Percentiles rank a stretch among this genome's conserved stretches.
Evolutionary conservation across 2,329 filamentous ascomycete species (phyloP).

Genomic region (Aschersonia sp.): DNA sequence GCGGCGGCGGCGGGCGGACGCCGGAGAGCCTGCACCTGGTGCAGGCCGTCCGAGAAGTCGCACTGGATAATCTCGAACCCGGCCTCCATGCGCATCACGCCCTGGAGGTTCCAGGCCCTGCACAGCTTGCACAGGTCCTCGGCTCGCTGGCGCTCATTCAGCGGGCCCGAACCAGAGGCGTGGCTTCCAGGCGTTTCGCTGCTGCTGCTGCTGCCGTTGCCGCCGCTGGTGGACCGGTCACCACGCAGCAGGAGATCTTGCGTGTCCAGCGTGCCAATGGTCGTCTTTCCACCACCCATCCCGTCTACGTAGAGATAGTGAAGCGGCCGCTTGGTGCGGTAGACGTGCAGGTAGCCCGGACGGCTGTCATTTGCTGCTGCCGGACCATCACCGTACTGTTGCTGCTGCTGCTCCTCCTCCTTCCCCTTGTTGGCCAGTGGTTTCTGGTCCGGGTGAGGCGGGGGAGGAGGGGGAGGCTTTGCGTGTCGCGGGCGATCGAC

Average conservation of each 20-base stretch:
- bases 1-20: conserved; percentile 9
- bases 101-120: conserved; percentile 34
- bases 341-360: conserved; percentile 37
- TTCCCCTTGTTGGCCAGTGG: too few species aligned
- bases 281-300: conserved; percentile 37
- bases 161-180: neutral
- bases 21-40: conserved; percentile 12
- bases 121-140: conserved; percentile 35
- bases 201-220: neutral
- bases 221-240: neutral
- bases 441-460: too few species aligned
- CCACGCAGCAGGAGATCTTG: conserved; percentile 33
- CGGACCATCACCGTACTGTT: neutral
- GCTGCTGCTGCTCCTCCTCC: neutral
- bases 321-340: conserved; percentile 29
- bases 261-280: conserved; percentile 37
- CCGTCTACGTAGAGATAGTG: conserved; percentile 43
- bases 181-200: neutral
- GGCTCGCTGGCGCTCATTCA: conserved; percentile 19
- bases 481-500: too few species aligned
- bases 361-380: neutral
- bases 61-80: conserved; percentile 53
- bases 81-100: conserved; percentile 45
- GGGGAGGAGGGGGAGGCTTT: too few species aligned
- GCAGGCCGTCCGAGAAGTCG: conserved; percentile 29